Conservation (phyloP, 2,329 filamentous ascomycete genomes). For the Tolypocladium pustulatum region DNA sequence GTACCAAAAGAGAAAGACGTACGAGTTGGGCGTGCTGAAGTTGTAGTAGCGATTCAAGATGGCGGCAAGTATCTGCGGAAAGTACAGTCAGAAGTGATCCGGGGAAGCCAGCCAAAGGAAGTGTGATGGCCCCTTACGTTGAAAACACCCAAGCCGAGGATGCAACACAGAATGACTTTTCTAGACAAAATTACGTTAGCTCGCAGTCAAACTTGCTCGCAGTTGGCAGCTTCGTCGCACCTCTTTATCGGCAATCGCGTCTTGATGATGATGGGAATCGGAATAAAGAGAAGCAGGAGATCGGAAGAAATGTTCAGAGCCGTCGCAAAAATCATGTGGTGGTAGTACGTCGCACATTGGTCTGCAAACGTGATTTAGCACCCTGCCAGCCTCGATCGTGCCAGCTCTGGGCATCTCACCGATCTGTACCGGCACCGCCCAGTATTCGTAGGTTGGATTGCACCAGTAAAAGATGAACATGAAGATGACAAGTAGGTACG, state of each 20-base stretch:
- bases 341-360: conserved; percentile 33
- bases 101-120: not conserved
- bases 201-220: not conserved
- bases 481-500: conserved; percentile 37
- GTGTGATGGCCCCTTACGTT: conserved; percentile 11
- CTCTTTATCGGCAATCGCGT: conserved; percentile 24
- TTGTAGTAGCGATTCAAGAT: conserved; percentile 53
- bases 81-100: not conserved
- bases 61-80: conserved; percentile 41
- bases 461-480: conserved; percentile 45
- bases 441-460: conserved; percentile 39
- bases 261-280: conserved; percentile 31
- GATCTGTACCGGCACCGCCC: conserved; percentile 33
- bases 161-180: conserved; percentile 40
- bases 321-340: conserved; percentile 35
- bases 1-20: conserved; percentile 49
- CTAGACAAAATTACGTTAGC: conserved; percentile 13
- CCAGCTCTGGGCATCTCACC: conserved; percentile 7
- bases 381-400: conserved; percentile 2
- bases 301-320: conserved; percentile 37
- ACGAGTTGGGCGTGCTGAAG: conserved; percentile 44
- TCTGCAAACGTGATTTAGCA: conserved; percentile 6
- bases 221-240: not conserved
- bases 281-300: conserved; percentile 31
- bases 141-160: conserved; percentile 47